Conservation (phyloP, 805 yeast species). For the Saturnispora hagleri region DNA sequence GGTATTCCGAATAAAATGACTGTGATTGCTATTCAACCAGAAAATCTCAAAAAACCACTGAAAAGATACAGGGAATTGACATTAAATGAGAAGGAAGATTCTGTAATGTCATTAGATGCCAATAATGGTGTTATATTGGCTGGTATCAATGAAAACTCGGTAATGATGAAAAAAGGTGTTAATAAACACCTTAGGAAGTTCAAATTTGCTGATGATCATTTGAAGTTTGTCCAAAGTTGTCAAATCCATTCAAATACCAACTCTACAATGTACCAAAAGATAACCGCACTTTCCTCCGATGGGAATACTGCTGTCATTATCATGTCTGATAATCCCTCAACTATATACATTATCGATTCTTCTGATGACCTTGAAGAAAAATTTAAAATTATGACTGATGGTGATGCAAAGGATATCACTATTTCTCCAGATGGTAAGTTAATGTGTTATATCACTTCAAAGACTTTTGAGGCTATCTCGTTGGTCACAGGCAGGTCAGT, state of each 20-base stretch:
- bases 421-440: constrained; percentile 60
- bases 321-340: constrained; percentile 57
- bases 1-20: constrained; percentile 82
- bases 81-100: constrained; percentile 55
- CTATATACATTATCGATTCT: constrained; percentile 52
- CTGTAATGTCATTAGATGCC: constrained; percentile 76
- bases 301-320: constrained; percentile 60
- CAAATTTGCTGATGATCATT: constrained; percentile 48
- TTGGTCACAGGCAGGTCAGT: constrained; percentile 37
- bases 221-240: constrained; percentile 49
- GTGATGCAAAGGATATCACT: constrained; percentile 55
- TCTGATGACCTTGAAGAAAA: constrained; percentile 41
- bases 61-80: constrained; percentile 54
- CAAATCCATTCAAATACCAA: constrained; percentile 44
- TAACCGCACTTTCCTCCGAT: constrained; percentile 47
- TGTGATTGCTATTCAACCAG: constrained; percentile 49
- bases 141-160: constrained; percentile 67
- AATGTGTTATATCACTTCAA: constrained; percentile 53
- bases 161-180: constrained; percentile 46
- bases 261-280: constrained; percentile 54
- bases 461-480: constrained; percentile 42
- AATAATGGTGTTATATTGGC: constrained; percentile 46
- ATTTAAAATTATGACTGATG: constrained; percentile 42
- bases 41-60: constrained; percentile 36
- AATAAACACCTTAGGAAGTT: constrained; percentile 69